Conservation (phyloP, 2,329 filamentous ascomycete genomes). For the Thielaviopsis punctulata region DNA sequence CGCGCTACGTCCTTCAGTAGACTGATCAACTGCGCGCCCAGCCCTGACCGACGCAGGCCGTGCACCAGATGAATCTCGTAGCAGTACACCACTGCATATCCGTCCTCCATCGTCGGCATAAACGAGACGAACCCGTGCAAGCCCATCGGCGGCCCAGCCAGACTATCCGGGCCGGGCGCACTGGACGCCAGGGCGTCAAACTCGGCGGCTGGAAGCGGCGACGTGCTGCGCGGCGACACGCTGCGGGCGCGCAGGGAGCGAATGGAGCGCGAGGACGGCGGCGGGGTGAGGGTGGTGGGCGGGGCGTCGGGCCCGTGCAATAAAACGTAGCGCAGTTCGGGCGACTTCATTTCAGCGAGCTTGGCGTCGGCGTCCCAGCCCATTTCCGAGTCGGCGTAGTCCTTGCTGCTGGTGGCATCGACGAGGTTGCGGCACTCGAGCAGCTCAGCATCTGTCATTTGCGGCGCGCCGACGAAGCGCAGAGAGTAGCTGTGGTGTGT, state of each 20-base stretch:
- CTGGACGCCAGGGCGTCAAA: constrained; percentile 2
- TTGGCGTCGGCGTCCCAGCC: constrained; percentile 50
- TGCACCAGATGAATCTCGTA: constrained; percentile 58
- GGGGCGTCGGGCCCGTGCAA: constrained; percentile 24
- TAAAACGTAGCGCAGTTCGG: constrained; percentile 51
- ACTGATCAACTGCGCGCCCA: constrained; percentile 43
- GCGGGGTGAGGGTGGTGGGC: constrained; percentile 10
- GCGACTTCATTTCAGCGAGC: constrained; percentile 48
- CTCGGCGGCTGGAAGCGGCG: constrained; percentile 3
- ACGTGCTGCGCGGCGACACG: neutral
- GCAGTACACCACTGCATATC: constrained; percentile 51
- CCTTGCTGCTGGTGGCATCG: constrained; percentile 41
- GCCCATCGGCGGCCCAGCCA: constrained; percentile 5
- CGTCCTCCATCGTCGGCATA: constrained; percentile 54
- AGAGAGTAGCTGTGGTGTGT: constrained; percentile 26
- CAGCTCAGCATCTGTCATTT: constrained; percentile 28
- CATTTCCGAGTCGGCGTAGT: constrained; percentile 43
- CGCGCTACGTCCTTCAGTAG: constrained; percentile 35
- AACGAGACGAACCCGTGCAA: constrained; percentile 45
- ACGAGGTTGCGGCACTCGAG: constrained; percentile 39
- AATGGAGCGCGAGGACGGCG: constrained; percentile 7
- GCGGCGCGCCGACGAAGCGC: constrained; percentile 23
- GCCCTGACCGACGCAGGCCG: constrained; percentile 41
- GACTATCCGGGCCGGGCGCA: constrained; percentile 6
- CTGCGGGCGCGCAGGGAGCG: constrained; percentile 5